Conservation (phyloP, 169 alveolate genomes). For the Babesia microti region DNA sequence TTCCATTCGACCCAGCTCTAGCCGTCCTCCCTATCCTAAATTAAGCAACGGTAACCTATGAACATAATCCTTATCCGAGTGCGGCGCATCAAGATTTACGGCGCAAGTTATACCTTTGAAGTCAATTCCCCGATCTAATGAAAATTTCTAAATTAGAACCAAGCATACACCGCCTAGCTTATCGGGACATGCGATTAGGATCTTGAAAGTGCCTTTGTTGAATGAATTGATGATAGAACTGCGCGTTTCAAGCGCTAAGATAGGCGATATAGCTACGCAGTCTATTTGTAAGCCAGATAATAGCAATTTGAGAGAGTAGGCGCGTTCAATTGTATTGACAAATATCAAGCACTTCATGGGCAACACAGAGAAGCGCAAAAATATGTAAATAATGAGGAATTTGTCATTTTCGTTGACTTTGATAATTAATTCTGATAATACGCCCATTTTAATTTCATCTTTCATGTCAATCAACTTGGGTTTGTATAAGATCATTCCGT, state of each 20-base stretch:
- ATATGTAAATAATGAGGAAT: constrained; percentile 10
- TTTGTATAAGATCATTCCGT: constrained; percentile 27
- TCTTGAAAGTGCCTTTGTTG: constrained; percentile 27
- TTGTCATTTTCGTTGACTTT: constrained; percentile 12
- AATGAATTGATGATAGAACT: constrained; percentile 10
- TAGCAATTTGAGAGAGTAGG: constrained; percentile 23
- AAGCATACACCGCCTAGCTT: constrained; percentile 11
- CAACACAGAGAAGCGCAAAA: constrained; percentile 27
- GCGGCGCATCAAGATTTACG: constrained; percentile 95
- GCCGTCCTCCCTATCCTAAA: constrained; percentile 94
- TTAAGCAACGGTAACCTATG: no score
- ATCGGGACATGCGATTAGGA: constrained; percentile 22
- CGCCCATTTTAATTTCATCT: constrained; percentile 18
- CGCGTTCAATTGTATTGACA: constrained; percentile 25
- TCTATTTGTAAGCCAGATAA: constrained; percentile 29
- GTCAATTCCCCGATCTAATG: constrained; percentile 92
- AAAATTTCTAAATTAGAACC: constrained; percentile 73
- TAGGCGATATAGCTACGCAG: no score
- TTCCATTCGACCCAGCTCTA: constrained; percentile 82
- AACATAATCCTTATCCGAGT: constrained; percentile 86
- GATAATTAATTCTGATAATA: constrained; percentile 26
- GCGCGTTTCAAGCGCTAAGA: no score
- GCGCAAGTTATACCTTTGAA: constrained; percentile 89
- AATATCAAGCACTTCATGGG: constrained; percentile 28
- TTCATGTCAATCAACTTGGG: constrained; percentile 27